Evolutionary conservation across 164 flowering plant species (phyloP), one percentile per base, ranked within the genome.

Genomic region (Chimonanthus praecox): DNA sequence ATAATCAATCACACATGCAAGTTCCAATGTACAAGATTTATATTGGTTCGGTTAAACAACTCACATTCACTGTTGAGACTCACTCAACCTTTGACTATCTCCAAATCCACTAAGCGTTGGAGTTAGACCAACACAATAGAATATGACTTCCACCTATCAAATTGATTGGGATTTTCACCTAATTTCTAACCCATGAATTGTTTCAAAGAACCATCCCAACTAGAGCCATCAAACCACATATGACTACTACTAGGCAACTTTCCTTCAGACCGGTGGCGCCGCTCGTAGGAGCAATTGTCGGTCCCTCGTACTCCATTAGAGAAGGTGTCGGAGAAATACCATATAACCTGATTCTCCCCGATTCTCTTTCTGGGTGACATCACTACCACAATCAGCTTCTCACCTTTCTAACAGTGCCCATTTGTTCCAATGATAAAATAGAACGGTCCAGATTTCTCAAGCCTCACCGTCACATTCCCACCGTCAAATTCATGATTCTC

Each of bases 301-400:
- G 86, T 58, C 79, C 84, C 0, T 80, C 83, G 45, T 58, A 18
- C 60, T 82, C 89, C 21, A 58, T 79, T 13, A 89, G 88, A 80
- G 90, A 73, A 66, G 88, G 86, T 0, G 89, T 85, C 0, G 90
- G 89, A 48, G 90, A 78, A 69, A 72, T 15, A 0, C 67, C 80
- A 6, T 20, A 44, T 71, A 18, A 69, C 21, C 21, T 20, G 21
- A 20, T 20, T 20, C 21, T 20, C 21, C 43, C 74, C 75, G 8
- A 10, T 44, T 67, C 8, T 64, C 61, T 72, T 78, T 48, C 60
- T 83, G n/a, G 74, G 64, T 1, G 88, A 81, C 71, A 89, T 6
- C 9, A 89, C 88, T 45, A 85, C 88, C 70, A 89, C 87, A 18
- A 78, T 76, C 73, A 86, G 4, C 79, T 83, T 88, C 88, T 85